These are phyloP conservation scores for Nicotiana otophora DNA, from an alignment of 257 asterid species.

Conservation along the genomic window DNA sequence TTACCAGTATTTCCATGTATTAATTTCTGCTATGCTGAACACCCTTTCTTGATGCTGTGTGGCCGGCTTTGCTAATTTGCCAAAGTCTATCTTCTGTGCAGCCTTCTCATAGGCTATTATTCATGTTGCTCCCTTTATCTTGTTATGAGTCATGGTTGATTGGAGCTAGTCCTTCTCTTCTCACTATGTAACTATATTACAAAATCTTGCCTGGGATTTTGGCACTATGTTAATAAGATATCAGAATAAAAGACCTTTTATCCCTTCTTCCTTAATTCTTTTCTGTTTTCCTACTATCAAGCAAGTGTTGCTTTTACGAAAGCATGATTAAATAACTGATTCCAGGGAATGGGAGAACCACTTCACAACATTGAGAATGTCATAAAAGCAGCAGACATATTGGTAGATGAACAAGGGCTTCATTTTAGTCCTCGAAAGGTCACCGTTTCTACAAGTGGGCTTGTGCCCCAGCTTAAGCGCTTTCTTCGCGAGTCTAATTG, in stretches of 20 bases:
- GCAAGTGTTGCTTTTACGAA: not conserved
- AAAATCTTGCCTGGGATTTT: not conserved
- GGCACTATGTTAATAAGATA: not conserved
- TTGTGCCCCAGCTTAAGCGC: slow-evolving; percentile 81
- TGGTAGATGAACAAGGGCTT: slow-evolving; percentile 94
- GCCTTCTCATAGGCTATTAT: not conserved
- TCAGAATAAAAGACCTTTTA: not conserved
- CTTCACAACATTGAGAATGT: slow-evolving; percentile 91
- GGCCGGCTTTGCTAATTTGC: not conserved
- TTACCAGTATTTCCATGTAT: not conserved
- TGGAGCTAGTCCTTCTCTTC: not conserved
- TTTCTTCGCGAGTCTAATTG: slow-evolving; percentile 82
- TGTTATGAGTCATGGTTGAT: not conserved
- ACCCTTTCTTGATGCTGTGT: not conserved
- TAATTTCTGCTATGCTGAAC: not conserved
- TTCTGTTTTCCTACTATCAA: not conserved
- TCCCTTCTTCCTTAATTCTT: not conserved
- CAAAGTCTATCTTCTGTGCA: not conserved
- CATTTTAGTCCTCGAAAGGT: slow-evolving; percentile 97
- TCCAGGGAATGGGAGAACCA: slow-evolving; percentile 98
- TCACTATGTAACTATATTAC: not conserved
- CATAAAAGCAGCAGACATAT: slow-evolving; percentile 76
- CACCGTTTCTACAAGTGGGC: slow-evolving; percentile 92
- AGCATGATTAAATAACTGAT: not conserved
- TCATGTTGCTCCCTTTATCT: not conserved